phyloP scores from a whole-genome alignment of 192 early-diverging fungal genomes.

The Coemansia biformis region DNA sequence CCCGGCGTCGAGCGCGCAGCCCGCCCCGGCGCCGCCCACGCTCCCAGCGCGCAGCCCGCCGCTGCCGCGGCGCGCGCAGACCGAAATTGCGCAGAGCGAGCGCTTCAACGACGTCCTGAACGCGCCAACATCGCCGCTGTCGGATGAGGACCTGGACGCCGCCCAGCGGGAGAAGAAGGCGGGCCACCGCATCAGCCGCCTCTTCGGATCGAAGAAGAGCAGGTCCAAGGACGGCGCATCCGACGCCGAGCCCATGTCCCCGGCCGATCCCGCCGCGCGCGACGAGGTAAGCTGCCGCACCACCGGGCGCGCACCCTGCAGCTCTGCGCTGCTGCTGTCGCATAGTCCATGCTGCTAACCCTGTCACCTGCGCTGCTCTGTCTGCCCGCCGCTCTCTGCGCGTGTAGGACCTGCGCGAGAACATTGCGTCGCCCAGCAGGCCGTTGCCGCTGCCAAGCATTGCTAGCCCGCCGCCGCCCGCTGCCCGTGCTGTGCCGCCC shows the following conservation, averaged over 20 bases:
- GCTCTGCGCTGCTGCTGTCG: background rate
- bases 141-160: slow-evolving; percentile 19
- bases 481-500: slow-evolving; percentile 9
- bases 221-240: slow-evolving; percentile 23
- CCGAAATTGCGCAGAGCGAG: slow-evolving; percentile 3
- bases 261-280: background rate
- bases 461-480: slow-evolving; percentile 16
- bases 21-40: slow-evolving; percentile 7
- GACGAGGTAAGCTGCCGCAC: slow-evolving; percentile 14
- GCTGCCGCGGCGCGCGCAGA: slow-evolving; percentile 25
- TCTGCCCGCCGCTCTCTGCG: no score
- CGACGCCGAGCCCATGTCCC: background rate
- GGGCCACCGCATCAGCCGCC: slow-evolving; percentile 40
- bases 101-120: no score
- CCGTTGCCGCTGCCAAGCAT: slow-evolving; percentile 36
- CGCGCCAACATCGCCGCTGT: slow-evolving; percentile 3
- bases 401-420: background rate
- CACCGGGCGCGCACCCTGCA: background rate
- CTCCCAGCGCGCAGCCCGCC: slow-evolving; percentile 27
- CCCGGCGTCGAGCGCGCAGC: slow-evolving; percentile 6
- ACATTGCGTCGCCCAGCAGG: slow-evolving; percentile 8
- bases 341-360: no score
- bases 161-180: slow-evolving; percentile 43
- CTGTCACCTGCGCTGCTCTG: no score
- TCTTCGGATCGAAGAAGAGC: slow-evolving; percentile 43